phyloP scores from a whole-genome alignment of 208 protist species.

The Phytomonas sp. region DNA sequence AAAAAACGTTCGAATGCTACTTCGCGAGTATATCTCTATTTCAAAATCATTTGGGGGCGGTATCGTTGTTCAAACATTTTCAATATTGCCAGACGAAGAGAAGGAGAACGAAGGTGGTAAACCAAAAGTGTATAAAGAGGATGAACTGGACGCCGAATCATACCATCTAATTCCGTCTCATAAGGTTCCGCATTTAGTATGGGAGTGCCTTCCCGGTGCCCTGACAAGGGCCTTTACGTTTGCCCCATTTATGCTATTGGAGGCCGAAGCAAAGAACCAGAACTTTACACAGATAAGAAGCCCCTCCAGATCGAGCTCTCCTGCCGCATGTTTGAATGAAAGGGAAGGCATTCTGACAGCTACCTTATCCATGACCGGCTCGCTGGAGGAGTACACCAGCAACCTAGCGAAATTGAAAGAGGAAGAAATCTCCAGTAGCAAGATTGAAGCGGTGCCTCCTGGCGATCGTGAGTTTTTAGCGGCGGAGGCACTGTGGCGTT shows the following conservation, averaged over 20 bases:
- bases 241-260: neutral
- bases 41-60: slow-evolving; percentile 12
- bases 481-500: slow-evolving; percentile 13
- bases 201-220: slow-evolving; percentile 19
- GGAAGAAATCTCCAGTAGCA: neutral
- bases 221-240: slow-evolving; percentile 44
- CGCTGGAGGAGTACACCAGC: neutral
- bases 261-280: neutral
- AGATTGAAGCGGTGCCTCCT: neutral
- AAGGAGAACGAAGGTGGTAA: neutral
- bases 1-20: neutral
- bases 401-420: neutral
- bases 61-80: slow-evolving; percentile 61
- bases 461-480: slow-evolving; percentile 7
- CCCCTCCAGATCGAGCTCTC: neutral
- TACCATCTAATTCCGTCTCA: slow-evolving; percentile 30
- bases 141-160: slow-evolving; percentile 23
- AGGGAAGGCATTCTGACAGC: neutral
- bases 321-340: neutral
- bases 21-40: neutral
- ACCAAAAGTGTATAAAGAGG: slow-evolving; percentile 6
- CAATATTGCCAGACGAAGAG: slow-evolving; percentile 24
- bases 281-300: neutral
- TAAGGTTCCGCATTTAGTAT: slow-evolving; percentile 18
- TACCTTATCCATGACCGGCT: neutral